A percentile compares a stretch with the other conserved stretches of the same genome.
phyloP scores from a whole-genome alignment of 345 rosid genomes.

The Salix arbutifolia region DNA sequence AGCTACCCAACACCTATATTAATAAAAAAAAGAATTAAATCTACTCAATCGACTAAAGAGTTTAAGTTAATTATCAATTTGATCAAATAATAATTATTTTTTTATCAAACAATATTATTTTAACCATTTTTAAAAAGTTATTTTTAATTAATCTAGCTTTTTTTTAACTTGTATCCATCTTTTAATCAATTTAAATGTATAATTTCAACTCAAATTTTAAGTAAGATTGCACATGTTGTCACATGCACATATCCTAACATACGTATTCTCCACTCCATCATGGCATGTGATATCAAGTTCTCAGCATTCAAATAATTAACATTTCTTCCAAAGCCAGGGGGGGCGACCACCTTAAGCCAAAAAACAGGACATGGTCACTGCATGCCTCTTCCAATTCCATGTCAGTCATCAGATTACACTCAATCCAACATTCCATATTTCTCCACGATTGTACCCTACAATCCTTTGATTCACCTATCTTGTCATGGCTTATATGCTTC shows the following conservation, averaged over 20 bases:
- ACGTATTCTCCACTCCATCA: not conserved
- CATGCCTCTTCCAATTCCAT: not conserved
- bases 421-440: slow-evolving; percentile 7
- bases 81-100: too few species aligned
- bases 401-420: slow-evolving; percentile 29
- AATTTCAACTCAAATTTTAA: not conserved
- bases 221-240: not conserved
- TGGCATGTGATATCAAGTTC: too few species aligned
- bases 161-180: too few species aligned
- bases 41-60: fast-evolving
- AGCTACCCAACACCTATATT: fast-evolving
- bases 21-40: too few species aligned
- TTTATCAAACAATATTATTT: too few species aligned
- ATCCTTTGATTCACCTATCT: slow-evolving; percentile 39
- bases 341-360: not conserved
- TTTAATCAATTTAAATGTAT: too few species aligned
- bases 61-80: fast-evolving
- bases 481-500: slow-evolving; percentile 43
- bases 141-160: too few species aligned
- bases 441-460: slow-evolving; percentile 36
- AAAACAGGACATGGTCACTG: slow-evolving; percentile 6
- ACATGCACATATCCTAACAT: not conserved
- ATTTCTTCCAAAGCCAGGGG: not conserved
- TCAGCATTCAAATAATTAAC: not conserved
- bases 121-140: too few species aligned